Conservation (phyloP, 371 early-diverging fungal species). For the Fennellomyces sp. region DNA sequence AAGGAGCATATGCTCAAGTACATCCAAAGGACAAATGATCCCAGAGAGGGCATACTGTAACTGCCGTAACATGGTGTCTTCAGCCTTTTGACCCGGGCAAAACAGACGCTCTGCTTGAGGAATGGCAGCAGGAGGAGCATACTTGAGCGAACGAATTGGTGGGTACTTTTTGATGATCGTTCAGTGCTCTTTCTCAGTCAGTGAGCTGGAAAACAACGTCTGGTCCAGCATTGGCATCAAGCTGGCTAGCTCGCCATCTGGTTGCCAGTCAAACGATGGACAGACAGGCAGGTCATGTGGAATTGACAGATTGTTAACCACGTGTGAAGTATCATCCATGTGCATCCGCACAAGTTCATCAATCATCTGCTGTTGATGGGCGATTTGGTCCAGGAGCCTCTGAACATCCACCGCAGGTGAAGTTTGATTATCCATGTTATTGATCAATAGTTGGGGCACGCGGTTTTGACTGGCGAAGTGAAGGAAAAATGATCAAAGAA, state of each 20-base stretch:
- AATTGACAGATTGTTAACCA: not conserved
- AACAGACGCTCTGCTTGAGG: not conserved
- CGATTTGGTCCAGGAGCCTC: not conserved
- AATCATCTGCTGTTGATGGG: slow-evolving; percentile 1
- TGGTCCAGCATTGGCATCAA: slow-evolving; percentile 3
- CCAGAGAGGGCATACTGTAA: slow-evolving; percentile 15
- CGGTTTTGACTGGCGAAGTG: slow-evolving; percentile 5
- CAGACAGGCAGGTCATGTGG: slow-evolving; percentile 11
- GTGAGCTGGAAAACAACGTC: not conserved
- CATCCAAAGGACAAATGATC: slow-evolving; percentile 12
- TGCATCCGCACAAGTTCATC: not conserved
- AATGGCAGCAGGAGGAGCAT: not conserved
- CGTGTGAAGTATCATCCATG: not conserved
- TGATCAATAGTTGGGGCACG: not conserved
- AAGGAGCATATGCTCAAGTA: slow-evolving; percentile 6
- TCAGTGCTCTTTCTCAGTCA: slow-evolving; percentile 6
- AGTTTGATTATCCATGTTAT: not conserved
- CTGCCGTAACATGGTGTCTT: slow-evolving; percentile 6
- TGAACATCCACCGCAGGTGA: not conserved
- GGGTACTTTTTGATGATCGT: slow-evolving; percentile 8
- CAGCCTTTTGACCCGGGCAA: not conserved
- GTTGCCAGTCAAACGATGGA: slow-evolving; percentile 12
- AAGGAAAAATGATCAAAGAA: slow-evolving; percentile 3
- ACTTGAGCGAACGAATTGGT: not conserved
- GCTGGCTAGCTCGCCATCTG: not conserved